A percentile compares a stretch with the other conserved stretches of the same genome.
These are phyloP conservation scores for Chytriomyces confervae DNA, from an alignment of 192 early-diverging fungal species.

Conservation along the genomic window DNA sequence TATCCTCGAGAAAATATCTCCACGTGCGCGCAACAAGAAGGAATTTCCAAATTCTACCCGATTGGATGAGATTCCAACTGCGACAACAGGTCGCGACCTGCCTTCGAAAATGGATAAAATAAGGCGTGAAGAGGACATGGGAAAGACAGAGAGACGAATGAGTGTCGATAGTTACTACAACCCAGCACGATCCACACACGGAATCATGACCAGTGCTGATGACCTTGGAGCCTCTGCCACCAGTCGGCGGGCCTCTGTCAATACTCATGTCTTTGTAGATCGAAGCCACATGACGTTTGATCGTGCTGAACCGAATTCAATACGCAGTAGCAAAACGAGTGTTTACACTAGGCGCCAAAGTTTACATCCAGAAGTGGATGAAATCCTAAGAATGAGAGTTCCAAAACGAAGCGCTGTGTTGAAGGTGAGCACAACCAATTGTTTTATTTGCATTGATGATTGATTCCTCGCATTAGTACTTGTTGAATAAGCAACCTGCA, in stretches of 20 bases:
- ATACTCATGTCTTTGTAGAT: slow-evolving; percentile 22
- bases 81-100: background rate
- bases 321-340: slow-evolving; percentile 11
- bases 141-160: background rate
- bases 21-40: background rate
- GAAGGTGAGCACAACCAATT: slow-evolving; percentile 12
- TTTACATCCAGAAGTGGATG: slow-evolving; percentile 35
- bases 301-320: background rate
- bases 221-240: background rate
- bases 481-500: slow-evolving; percentile 16
- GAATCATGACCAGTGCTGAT: background rate
- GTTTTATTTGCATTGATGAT: no score
- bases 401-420: slow-evolving; percentile 13
- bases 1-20: slow-evolving; percentile 24
- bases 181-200: background rate
- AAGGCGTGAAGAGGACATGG: background rate
- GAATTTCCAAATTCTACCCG: background rate
- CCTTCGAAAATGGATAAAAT: background rate
- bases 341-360: slow-evolving; percentile 12
- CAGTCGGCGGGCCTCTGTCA: background rate
- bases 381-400: slow-evolving; percentile 25
- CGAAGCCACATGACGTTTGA: slow-evolving; percentile 16
- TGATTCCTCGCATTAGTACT: slow-evolving; percentile 20
- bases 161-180: slow-evolving; percentile 9
- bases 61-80: background rate